A percentile compares a stretch with the other conserved stretches of the same genome.
phyloP scores from a whole-genome alignment of 2,329 filamentous ascomycete genomes.

The Sporothrix variecibatus region DNA sequence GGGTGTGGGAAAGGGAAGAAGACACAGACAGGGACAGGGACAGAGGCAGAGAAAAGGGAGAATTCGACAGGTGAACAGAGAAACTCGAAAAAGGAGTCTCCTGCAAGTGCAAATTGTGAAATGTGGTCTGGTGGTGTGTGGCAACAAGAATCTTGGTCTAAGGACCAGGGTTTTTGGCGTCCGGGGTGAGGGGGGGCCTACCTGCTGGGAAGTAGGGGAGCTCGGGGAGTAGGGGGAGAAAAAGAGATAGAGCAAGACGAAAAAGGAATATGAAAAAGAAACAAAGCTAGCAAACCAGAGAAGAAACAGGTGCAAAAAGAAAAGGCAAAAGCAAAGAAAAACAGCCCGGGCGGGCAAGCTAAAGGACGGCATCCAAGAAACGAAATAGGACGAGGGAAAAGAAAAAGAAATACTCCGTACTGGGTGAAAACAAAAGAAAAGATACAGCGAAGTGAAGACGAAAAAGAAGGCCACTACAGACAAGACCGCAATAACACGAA shows the following conservation, averaged over 20 bases:
- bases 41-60: neutral
- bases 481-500: neutral
- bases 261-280: neutral
- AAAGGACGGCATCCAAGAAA: neutral
- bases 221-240: no score
- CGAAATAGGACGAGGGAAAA: neutral
- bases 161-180: conserved; percentile 16
- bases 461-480: neutral
- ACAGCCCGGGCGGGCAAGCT: neutral
- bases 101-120: neutral
- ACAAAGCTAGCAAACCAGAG: neutral
- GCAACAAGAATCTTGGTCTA: conserved; percentile 19
- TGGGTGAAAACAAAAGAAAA: neutral
- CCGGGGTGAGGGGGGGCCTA: no score
- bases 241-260: neutral
- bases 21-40: neutral
- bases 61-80: neutral
- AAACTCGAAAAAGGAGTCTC: neutral
- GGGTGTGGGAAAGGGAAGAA: neutral
- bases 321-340: neutral
- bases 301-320: neutral
- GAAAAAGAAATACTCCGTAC: neutral
- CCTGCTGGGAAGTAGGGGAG: no score
- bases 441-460: neutral
- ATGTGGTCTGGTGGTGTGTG: conserved; percentile 8